Evolutionary conservation across 768 basidiomycete genomes (phyloP), one percentile per base, ranked within the genome.

Genomic region (Collybia nuda): DNA sequence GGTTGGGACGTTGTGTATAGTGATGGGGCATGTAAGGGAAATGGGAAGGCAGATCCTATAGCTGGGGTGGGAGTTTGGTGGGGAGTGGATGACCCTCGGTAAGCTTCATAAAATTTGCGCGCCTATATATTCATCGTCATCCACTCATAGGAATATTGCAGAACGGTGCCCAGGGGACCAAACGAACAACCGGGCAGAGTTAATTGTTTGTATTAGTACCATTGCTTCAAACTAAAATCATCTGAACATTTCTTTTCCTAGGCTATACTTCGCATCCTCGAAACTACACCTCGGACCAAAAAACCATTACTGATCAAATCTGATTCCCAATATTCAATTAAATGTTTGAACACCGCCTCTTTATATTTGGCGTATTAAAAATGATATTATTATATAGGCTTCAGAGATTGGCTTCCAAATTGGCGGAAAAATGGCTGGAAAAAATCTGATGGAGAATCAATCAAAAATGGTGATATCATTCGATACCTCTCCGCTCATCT

Each of bases 31-130:
- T 93, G 92, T 56, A 82, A 80, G 60, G 82, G 85, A 2, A 98
- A 98, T 62, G 95, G 95, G 0, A 69, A 83, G 60, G 24, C 23
- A 2, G 81, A 78, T 1, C 78, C 88, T 0, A 56, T 79, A 37
- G 95, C 92, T 0, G 95, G 95, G 1, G 68, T 93, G 38, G 95
- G 95, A 0, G 90, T 98, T 0, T 98, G 85, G 83, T 98, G 90
- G 90, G 90, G 86, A 0, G 67, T 62, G 8, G 62, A 76, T 51
- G 88, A 93, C 66, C 65, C 79, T 26, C 73, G 88, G 88, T 83
- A 40, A 43, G 67, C 55, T 32, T 32, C 7, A 51, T 39, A 12
- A 46, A 18, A 7, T 39, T 18, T 37, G 24, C 8, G 24, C 24
- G 14, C n/a, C 11, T 12, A 26, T 15, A 29, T 32, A 15, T 15